These are phyloP conservation scores for Acanthamoeba royreba DNA, from an alignment of 208 protist species.

Conservation along the genomic window DNA sequence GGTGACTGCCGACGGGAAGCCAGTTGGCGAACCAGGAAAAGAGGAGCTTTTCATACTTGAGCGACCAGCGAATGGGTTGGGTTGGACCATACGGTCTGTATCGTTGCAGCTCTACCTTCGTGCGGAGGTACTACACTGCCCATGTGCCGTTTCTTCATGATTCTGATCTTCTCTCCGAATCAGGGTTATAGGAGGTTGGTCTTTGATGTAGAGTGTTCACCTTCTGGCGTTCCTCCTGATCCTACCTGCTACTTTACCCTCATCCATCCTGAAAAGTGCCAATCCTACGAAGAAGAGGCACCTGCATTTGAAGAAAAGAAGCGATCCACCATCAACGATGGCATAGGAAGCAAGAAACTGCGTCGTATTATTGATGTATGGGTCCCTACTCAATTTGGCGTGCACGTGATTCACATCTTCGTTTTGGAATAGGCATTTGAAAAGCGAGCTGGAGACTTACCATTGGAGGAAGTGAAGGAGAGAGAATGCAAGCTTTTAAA, in stretches of 20 bases:
- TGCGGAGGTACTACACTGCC: background rate
- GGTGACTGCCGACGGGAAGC: slow-evolving; percentile 10
- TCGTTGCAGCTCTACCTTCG: background rate
- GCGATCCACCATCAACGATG: background rate
- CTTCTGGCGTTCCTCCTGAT: background rate
- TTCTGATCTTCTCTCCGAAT: background rate
- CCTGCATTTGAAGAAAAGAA: background rate
- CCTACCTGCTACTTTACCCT: slow-evolving; percentile 8
- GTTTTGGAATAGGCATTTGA: background rate
- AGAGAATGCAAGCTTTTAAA: background rate
- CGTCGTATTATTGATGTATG: slow-evolving; percentile 10
- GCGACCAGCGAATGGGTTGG: background rate
- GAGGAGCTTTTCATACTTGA: slow-evolving; percentile 10
- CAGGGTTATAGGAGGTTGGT: background rate
- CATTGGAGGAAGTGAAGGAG: background rate
- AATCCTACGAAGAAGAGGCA: background rate
- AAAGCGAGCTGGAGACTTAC: background rate
- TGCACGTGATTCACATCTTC: background rate
- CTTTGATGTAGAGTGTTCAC: background rate
- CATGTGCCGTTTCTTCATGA: background rate
- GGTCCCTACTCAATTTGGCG: background rate
- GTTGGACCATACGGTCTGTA: background rate
- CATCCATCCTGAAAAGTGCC: background rate
- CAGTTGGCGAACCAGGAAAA: background rate
- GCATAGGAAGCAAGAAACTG: background rate